Evolutionary conservation across 2,329 filamentous ascomycete genomes (phyloP), one percentile per base, ranked within the genome.

Genomic region (Aspergillus phoenicis): DNA sequence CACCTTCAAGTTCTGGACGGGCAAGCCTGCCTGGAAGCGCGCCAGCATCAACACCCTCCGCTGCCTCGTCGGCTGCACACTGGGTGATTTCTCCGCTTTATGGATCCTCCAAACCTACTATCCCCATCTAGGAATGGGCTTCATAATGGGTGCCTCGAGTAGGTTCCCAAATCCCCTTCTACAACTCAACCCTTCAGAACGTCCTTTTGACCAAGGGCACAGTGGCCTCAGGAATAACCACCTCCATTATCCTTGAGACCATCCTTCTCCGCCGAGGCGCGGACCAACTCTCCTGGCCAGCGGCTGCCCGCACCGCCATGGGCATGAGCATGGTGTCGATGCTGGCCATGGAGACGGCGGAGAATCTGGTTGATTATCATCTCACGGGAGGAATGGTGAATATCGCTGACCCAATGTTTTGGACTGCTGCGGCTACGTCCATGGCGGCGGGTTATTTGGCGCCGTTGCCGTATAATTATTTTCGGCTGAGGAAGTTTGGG

Each of bases 321-420:
- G 84, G 84, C 0, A 87, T 86, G 84, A 86, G 84, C 60, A 71
- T 85, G 52, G 81, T 86, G 8, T 86, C 84, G 0, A 86, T 86
- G 84, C 8, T 85, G 2, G 82, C 84, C 0, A 87, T 87, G 84
- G 84, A 86, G 67, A 62, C 77, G 3, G 83, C 81, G 0, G 80
- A 86, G 65, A 86, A 86, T 62, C 62, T 74, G 0, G 83, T 86
- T 3, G 84, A 87, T 62, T 86, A 82, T 60, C 79, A 83, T 59
- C 71, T 86, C 0, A 86, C 84, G 0, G 82, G 83, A 0, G 84
- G 84, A 0, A 67, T 77, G 1, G 80, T 86, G 1, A 71, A 76
- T 0, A 68, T 85, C 10, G 74, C 78, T 1, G 78, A 80, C 26
- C 80, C 82, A 0, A 62, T 70, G 1, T 86, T 86, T 59, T 87